Conservation (phyloP, 1,139 yeast genomes). For the Kurtzmaniella quercitrusa region DNA sequence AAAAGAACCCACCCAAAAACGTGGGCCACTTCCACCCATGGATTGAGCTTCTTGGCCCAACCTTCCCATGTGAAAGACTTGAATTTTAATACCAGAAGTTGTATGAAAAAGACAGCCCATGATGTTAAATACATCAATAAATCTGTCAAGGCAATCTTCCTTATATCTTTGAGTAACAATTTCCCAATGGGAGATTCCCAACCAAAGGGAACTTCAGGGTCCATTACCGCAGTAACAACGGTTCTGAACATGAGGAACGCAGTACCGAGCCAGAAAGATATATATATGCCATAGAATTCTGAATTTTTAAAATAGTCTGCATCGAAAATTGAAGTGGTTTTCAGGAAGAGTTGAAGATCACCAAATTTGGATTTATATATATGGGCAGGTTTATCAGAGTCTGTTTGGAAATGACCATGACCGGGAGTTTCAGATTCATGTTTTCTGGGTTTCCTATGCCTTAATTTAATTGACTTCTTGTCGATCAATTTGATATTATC, state of each 20-base stretch:
- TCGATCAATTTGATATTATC: neutral
- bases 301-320: conserved; percentile 33
- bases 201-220: conserved; percentile 17
- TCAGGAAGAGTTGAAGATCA: conserved; percentile 39
- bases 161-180: conserved; percentile 50
- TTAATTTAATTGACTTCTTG: neutral
- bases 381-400: neutral
- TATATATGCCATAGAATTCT: conserved; percentile 60
- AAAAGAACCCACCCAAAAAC: conserved; percentile 47
- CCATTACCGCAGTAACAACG: conserved; percentile 39
- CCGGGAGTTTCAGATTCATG: neutral
- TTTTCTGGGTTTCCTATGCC: neutral
- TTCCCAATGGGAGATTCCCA: conserved; percentile 47
- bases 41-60: conserved; percentile 59
- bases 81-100: conserved; percentile 38
- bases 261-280: conserved; percentile 64
- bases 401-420: neutral
- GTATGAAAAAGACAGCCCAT: conserved; percentile 55
- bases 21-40: conserved; percentile 49
- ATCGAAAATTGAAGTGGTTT: conserved; percentile 48
- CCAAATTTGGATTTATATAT: conserved; percentile 30
- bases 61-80: conserved; percentile 48
- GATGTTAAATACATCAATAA: conserved; percentile 61
- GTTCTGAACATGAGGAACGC: conserved; percentile 49
- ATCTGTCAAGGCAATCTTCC: conserved; percentile 67